Evolutionary conservation across 2,329 filamentous ascomycete genomes (phyloP).

Genomic region (Cordyceps fumosorosea): DNA sequence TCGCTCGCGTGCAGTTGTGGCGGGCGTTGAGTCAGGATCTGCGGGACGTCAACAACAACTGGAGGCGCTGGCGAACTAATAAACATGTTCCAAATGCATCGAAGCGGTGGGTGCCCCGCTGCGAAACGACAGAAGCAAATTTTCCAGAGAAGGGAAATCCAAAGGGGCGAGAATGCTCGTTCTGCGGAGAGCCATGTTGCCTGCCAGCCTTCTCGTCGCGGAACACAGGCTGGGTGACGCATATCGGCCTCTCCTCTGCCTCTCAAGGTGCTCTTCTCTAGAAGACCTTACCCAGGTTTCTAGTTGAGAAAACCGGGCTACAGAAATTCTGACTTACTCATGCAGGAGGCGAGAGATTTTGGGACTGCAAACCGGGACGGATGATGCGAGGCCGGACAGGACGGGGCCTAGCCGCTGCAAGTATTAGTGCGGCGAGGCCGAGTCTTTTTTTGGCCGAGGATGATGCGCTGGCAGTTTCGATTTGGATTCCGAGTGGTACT

Average conservation of each 20-base stretch:
- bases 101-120: slow-evolving; percentile 1
- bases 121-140: not conserved
- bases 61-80: slow-evolving; percentile 5
- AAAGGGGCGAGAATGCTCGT: not conserved
- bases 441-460: not conserved
- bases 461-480: slow-evolving; percentile 6
- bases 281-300: slow-evolving; percentile 2
- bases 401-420: slow-evolving; percentile 2
- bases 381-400: not conserved
- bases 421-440: slow-evolving; percentile 5
- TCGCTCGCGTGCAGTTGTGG: slow-evolving; percentile 10
- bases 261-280: not conserved
- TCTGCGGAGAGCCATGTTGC: not conserved
- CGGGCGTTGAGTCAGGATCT: slow-evolving; percentile 12
- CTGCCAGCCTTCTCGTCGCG: not conserved
- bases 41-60: not conserved
- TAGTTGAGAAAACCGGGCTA: not conserved
- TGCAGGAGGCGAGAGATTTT: not conserved
- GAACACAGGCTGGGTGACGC: not conserved
- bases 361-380: not conserved
- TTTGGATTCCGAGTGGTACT: not conserved
- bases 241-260: not conserved
- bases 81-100: slow-evolving; percentile 4
- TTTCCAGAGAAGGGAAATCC: not conserved
- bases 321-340: not conserved